Conservation (phyloP, 2,329 filamentous ascomycete species). For the Botrytis medusae region DNA sequence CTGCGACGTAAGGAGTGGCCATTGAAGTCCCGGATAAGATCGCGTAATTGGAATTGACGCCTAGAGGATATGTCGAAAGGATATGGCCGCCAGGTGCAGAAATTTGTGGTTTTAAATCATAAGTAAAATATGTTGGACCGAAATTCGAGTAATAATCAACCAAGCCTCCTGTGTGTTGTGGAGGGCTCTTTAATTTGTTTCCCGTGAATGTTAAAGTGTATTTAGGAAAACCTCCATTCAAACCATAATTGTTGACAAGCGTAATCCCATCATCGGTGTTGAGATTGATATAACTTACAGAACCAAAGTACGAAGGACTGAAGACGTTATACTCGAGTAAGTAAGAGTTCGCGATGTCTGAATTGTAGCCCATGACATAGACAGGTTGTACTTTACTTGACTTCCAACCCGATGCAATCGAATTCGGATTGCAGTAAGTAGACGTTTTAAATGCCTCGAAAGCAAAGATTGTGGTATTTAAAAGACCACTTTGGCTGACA, state of each 20-base stretch:
- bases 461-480: conserved; percentile 28
- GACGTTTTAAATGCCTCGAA: conserved; percentile 19
- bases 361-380: conserved; percentile 27
- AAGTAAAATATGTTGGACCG: conserved; percentile 25
- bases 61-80: conserved; percentile 41
- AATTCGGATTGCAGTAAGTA: conserved; percentile 20
- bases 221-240: conserved; percentile 25
- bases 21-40: conserved; percentile 43
- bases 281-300: conserved; percentile 23
- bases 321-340: conserved; percentile 27
- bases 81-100: conserved; percentile 42
- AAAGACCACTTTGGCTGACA: conserved; percentile 18
- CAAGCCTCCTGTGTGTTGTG: conserved; percentile 25
- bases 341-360: conserved; percentile 24
- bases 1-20: conserved; percentile 42
- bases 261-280: conserved; percentile 22
- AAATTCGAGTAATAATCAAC: conserved; percentile 31
- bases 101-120: conserved; percentile 28
- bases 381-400: conserved; percentile 3
- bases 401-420: conserved; percentile 17
- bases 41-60: conserved; percentile 37
- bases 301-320: conserved; percentile 24
- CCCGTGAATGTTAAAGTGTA: conserved; percentile 25
- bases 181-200: conserved; percentile 7
- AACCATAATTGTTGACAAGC: conserved; percentile 25